Evolutionary conservation across 257 asterid species (phyloP).

Genomic region (Oldenlandia corymbosa): DNA sequence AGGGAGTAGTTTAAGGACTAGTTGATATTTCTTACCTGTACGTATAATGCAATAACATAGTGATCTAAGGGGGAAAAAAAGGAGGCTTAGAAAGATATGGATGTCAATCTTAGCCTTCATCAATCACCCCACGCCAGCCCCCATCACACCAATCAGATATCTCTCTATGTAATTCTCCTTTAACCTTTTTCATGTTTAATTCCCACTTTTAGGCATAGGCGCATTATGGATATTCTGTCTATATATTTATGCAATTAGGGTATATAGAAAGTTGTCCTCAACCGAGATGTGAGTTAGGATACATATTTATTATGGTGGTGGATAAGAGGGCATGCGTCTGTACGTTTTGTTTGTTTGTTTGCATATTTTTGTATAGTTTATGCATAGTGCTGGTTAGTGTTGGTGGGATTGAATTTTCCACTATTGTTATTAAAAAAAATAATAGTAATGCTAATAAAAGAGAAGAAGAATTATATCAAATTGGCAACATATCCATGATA

Average conservation of each 20-base stretch:
- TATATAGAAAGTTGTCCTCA: conserved; percentile 4
- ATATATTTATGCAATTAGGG: neutral
- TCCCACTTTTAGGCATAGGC: neutral
- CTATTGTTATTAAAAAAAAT: too few species aligned
- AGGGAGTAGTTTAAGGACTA: too few species aligned
- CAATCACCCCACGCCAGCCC: conserved; percentile 1
- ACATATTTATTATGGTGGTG: neutral
- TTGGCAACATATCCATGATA: neutral
- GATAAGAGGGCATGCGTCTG: conserved; percentile 10
- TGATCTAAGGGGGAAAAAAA: too few species aligned
- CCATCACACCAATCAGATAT: neutral
- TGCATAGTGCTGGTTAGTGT: neutral
- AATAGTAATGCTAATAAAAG: too few species aligned
- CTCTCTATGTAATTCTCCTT: neutral
- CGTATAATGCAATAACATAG: too few species aligned
- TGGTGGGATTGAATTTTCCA: neutral
- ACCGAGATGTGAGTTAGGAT: neutral
- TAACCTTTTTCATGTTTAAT: neutral
- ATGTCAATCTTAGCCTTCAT: neutral
- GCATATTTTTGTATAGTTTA: neutral
- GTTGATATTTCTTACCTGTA: too few species aligned
- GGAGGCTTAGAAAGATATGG: too few species aligned
- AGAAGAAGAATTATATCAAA: neutral
- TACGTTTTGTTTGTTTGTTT: conserved; percentile 2
- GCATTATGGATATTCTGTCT: neutral